Conservation (phyloP, 2,329 filamentous ascomycete species). For the Didymella segeticola region DNA sequence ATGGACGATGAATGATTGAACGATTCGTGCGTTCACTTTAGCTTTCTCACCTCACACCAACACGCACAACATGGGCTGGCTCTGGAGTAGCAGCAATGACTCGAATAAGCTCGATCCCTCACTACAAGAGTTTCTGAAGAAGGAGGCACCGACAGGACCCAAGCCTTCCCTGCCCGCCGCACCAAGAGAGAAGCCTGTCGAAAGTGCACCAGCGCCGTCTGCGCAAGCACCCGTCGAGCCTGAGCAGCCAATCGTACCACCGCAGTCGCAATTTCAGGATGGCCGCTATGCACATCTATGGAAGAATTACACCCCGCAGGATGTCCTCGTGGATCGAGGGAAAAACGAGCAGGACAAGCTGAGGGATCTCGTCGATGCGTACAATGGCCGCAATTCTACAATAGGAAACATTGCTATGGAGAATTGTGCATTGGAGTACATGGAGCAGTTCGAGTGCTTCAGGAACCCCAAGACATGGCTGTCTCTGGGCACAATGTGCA, state of each 20-base stretch:
- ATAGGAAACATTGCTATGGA: constrained; percentile 86
- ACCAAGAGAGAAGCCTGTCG: constrained; percentile 36
- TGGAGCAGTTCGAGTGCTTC: constrained; percentile 84
- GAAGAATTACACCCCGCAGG: constrained; percentile 84
- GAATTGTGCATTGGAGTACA: constrained; percentile 89
- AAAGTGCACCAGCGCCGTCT: constrained; percentile 11
- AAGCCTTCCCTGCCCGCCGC: constrained; percentile 38
- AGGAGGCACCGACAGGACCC: constrained; percentile 79
- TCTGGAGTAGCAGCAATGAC: constrained; percentile 58
- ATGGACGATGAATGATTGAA: constrained; percentile 25
- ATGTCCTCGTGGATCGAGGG: constrained; percentile 70
- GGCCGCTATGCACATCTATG: constrained; percentile 85
- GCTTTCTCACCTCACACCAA: not conserved
- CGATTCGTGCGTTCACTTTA: constrained; percentile 4
- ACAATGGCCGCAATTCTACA: constrained; percentile 79
- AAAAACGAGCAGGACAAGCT: constrained; percentile 82
- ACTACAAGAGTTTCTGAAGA: constrained; percentile 82
- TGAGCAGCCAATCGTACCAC: constrained; percentile 49
- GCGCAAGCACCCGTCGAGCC: constrained; percentile 15
- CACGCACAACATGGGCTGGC: constrained; percentile 66
- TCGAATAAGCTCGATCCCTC: constrained; percentile 79
- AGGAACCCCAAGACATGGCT: constrained; percentile 67
- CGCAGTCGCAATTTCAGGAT: constrained; percentile 69
- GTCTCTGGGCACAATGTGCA: constrained; percentile 80
- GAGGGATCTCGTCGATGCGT: constrained; percentile 78